Base-by-base conservation (phyloP, 2,329 filamentous ascomycete species). In the Colletotrichum liaoningense region DNA sequence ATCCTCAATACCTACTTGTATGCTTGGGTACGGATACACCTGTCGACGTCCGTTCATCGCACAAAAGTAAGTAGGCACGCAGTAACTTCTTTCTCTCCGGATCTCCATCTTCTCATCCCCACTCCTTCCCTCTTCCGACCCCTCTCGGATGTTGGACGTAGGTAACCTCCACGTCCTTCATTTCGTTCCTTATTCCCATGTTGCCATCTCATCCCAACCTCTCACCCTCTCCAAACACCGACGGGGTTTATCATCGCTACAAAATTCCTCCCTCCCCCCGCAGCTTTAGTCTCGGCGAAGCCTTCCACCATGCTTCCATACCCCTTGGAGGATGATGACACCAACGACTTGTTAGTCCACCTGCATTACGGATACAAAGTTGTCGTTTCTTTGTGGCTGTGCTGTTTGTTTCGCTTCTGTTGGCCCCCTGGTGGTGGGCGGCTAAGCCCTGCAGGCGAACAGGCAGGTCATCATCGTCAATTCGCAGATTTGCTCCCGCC, bases 331-430 rank as follows among this genome's bases (percentile, higher is more conserved):
- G 33, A 52, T 57, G 22, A 69, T 55, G 16, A 64, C 66, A n/a
- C 59, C 54, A 55, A 33, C 33, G 5, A 49, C 42, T 16, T 55
- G 6, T 26, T 69, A 35, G 65, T 28, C 14, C 30, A 8, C 52
- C 35, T 7, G 38, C 22, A 19, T 22, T 16, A 42, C 38, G 12
- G 38, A 42, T 42, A 16, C 38, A 42, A 42, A 42, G 7, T 26
- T 30, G n/a, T 63, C 33, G 24, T n/a, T 56, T 65, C n/a, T 26
- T 38, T 14, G 70, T 73, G 67, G 70, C 70, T 62, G 46, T 70
- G 70, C 67, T 56, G 54, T 63, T 64, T 46, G 42, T 64, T 55
- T 22, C 19, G 5, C 1, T 52, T 22, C 26, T 55, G 30, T 30
- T 56, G 49, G 16, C 42, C 52, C 30, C 30, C 30, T 52, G 26